These are phyloP conservation scores for Fusarium sp. DNA, from an alignment of 2,329 filamentous ascomycete species.

Conservation along the genomic window DNA sequence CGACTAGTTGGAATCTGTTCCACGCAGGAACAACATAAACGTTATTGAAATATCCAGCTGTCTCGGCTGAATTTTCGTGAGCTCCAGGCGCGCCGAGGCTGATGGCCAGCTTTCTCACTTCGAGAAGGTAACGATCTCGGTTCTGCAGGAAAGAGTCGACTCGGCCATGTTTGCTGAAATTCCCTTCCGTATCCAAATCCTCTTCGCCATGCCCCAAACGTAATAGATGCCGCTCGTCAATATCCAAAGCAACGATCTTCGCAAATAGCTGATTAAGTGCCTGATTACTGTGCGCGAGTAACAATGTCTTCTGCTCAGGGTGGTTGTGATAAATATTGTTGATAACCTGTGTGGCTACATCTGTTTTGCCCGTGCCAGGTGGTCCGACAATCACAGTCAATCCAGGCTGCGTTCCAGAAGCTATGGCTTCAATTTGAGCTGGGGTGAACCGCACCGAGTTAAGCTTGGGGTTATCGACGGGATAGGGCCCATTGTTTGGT, in stretches of 20 bases:
- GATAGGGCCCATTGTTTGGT: slow-evolving; percentile 89
- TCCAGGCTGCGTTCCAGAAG: slow-evolving; percentile 92
- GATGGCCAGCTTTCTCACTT: slow-evolving; percentile 86
- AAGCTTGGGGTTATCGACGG: slow-evolving; percentile 81
- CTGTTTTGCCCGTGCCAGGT: slow-evolving; percentile 98
- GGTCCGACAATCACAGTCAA: slow-evolving; percentile 94
- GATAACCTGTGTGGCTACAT: slow-evolving; percentile 98
- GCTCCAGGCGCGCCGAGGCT: slow-evolving; percentile 90
- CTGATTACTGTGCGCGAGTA: slow-evolving; percentile 97
- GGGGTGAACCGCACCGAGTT: slow-evolving; percentile 91
- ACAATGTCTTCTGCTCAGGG: slow-evolving; percentile 87
- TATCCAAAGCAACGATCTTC: slow-evolving; percentile 96
- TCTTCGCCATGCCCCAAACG: slow-evolving; percentile 96
- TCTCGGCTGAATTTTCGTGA: slow-evolving; percentile 97
- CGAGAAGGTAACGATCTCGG: slow-evolving; percentile 78
- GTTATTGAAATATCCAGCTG: slow-evolving; percentile 93
- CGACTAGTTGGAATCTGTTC: slow-evolving; percentile 78
- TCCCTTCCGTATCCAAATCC: slow-evolving; percentile 85
- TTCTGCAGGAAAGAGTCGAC: slow-evolving; percentile 97
- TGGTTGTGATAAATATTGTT: slow-evolving; percentile 99
- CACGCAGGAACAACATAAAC: slow-evolving; percentile 92
- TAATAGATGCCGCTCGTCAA: slow-evolving; percentile 92
- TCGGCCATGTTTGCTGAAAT: slow-evolving; percentile 92
- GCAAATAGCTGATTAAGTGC: slow-evolving; percentile 97
- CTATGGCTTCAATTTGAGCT: slow-evolving; percentile 90